Conservation (phyloP, 495 filamentous ascomycete genomes). For the Penicillium flavigenum region DNA sequence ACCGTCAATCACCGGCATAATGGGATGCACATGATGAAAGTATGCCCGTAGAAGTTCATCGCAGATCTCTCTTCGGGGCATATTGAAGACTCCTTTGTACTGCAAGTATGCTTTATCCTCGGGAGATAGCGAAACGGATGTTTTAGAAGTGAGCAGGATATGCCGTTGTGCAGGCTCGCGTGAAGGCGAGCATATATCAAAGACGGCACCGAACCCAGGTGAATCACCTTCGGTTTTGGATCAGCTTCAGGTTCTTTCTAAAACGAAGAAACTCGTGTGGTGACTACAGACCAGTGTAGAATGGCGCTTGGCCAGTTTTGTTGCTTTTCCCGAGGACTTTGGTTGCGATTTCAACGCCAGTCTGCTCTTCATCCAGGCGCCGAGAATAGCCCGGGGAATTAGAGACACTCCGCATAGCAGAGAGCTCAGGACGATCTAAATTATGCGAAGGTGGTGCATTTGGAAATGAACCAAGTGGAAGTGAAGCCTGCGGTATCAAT, state of each 20-base stretch:
- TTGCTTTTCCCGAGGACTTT: conserved; percentile 25
- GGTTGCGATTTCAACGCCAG: conserved; percentile 32
- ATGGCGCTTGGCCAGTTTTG: conserved; percentile 25
- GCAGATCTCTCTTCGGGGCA: conserved; percentile 27
- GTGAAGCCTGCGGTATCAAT: neutral
- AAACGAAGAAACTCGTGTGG: neutral
- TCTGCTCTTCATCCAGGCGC: conserved; percentile 25
- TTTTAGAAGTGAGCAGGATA: conserved; percentile 27
- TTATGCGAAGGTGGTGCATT: neutral
- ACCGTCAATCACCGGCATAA: conserved; percentile 41
- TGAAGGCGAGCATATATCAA: conserved; percentile 23
- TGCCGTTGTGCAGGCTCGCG: conserved; percentile 26
- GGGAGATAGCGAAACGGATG: conserved; percentile 16
- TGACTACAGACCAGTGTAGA: conserved; percentile 30
- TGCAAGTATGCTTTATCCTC: conserved; percentile 31
- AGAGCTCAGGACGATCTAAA: neutral
- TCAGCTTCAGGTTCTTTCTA: neutral
- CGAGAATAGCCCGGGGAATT: neutral
- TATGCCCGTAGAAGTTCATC: conserved; percentile 32
- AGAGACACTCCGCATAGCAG: neutral
- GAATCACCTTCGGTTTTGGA: neutral
- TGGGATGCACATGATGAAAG: conserved; percentile 41
- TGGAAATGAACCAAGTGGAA: neutral
- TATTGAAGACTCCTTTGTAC: conserved; percentile 31
- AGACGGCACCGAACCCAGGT: conserved; percentile 25